Evolutionary conservation across 768 basidiomycete species (phyloP).

Genomic region (Xerocomellus intermedius): DNA sequence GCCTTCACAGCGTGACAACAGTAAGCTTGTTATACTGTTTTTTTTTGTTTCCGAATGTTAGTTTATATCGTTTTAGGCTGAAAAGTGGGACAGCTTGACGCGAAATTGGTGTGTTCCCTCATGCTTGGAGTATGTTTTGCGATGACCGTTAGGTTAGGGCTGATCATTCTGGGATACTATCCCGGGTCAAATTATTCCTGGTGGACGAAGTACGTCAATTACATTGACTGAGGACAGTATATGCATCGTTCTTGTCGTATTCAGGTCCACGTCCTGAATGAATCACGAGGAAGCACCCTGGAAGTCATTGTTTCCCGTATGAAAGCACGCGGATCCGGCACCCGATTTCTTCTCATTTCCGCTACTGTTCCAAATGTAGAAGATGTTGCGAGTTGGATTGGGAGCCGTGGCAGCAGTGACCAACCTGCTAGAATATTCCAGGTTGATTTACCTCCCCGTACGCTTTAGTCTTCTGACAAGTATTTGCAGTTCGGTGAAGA

Average conservation of each 20-base stretch:
- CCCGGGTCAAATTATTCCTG: slow-evolving; percentile 75
- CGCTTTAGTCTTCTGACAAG: not conserved
- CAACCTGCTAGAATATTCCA: slow-evolving; percentile 63
- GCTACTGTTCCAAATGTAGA: slow-evolving; percentile 93
- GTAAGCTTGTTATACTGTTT: slow-evolving; percentile 37
- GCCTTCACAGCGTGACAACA: slow-evolving; percentile 63
- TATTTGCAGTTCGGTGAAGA: slow-evolving; percentile 81
- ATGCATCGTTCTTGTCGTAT: not conserved
- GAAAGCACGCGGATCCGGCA: slow-evolving; percentile 66
- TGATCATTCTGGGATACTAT: slow-evolving; percentile 63
- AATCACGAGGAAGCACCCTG: slow-evolving; percentile 85
- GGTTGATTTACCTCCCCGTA: slow-evolving; percentile 38
- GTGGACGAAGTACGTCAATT: slow-evolving; percentile 74
- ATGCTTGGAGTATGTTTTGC: not conserved
- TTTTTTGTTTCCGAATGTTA: not conserved
- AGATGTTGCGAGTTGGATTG: slow-evolving; percentile 90
- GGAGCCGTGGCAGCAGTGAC: slow-evolving; percentile 36
- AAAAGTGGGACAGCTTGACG: slow-evolving; percentile 96
- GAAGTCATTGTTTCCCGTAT: slow-evolving; percentile 96
- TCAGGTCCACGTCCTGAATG: slow-evolving; percentile 91
- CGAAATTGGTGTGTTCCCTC: slow-evolving; percentile 71
- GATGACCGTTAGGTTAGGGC: slow-evolving; percentile 39
- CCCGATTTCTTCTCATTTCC: slow-evolving; percentile 87
- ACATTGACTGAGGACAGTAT: not conserved
- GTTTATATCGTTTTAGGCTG: slow-evolving; percentile 52